phyloP scores from a whole-genome alignment of 106 monocot genomes.

The Apostasia shenzhenica region DNA sequence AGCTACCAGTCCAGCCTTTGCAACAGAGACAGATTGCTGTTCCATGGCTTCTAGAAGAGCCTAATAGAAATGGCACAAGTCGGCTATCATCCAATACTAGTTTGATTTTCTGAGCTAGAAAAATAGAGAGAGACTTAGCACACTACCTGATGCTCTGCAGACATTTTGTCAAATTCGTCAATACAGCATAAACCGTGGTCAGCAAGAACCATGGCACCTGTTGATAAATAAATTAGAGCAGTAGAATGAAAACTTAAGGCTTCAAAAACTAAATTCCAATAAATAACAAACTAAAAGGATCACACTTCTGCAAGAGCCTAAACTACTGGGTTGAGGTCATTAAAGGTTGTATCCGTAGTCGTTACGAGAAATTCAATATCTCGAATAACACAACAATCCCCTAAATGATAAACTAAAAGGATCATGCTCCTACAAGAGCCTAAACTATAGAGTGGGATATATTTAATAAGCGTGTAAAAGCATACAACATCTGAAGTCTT shows the following conservation, averaged over 20 bases:
- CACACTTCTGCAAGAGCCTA: too few species aligned
- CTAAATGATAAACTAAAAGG: too few species aligned
- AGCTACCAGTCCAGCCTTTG: slow-evolving; percentile 97
- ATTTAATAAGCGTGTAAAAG: too few species aligned
- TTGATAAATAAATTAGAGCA: background rate
- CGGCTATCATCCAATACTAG: background rate
- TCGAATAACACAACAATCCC: background rate
- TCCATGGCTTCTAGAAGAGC: slow-evolving; percentile 98
- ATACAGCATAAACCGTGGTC: slow-evolving; percentile 96
- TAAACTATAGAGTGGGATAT: too few species aligned
- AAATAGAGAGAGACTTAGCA: background rate
- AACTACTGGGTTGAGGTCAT: too few species aligned
- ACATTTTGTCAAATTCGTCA: slow-evolving; percentile 99
- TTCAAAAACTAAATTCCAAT: too few species aligned
- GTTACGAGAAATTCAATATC: too few species aligned
- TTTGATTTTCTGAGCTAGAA: background rate
- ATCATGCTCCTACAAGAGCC: too few species aligned
- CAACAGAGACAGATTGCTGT: slow-evolving; percentile 96
- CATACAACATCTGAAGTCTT: too few species aligned
- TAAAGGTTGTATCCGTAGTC: too few species aligned
- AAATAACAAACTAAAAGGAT: too few species aligned
- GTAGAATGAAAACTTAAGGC: too few species aligned
- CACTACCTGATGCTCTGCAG: slow-evolving; percentile 90
- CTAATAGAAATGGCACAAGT: slow-evolving; percentile 27
- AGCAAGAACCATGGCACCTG: slow-evolving; percentile 99